These are phyloP conservation scores for Tulasnella sp. DNA, from an alignment of 768 basidiomycete species.

Conservation along the genomic window DNA sequence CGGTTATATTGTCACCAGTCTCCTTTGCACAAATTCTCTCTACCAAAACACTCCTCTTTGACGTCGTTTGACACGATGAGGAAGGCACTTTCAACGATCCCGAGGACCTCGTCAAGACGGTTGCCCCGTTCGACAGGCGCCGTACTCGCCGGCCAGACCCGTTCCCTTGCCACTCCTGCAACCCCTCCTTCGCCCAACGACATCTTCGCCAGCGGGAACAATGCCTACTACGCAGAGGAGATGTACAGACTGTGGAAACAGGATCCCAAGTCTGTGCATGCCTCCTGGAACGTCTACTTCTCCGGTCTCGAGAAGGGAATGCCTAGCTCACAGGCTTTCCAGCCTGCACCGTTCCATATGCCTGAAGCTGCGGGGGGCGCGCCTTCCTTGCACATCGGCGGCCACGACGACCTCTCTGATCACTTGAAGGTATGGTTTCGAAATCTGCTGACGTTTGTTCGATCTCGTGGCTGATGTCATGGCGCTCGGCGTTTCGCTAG, in stretches of 20 bases:
- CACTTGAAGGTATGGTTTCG: slow-evolving; percentile 67
- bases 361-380: slow-evolving; percentile 67
- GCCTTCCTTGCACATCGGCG: slow-evolving; percentile 50
- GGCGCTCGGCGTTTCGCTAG: slow-evolving; percentile 31
- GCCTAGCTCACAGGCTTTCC: slow-evolving; percentile 65
- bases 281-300: slow-evolving; percentile 92
- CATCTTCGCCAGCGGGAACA: slow-evolving; percentile 83
- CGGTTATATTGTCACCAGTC: neutral
- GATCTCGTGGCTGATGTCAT: neutral
- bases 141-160: neutral
- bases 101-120: neutral
- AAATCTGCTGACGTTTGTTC: neutral
- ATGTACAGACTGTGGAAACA: slow-evolving; percentile 90
- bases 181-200: slow-evolving; percentile 59
- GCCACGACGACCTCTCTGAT: slow-evolving; percentile 65
- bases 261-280: slow-evolving; percentile 85
- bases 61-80: slow-evolving; percentile 3
- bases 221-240: slow-evolving; percentile 87
- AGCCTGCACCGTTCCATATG: slow-evolving; percentile 54
- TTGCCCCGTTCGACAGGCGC: neutral
- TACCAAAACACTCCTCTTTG: neutral
- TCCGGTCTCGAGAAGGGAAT: slow-evolving; percentile 84
- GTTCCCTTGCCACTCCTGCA: slow-evolving; percentile 19
- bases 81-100: slow-evolving; percentile 4
- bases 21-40: neutral